These are phyloP conservation scores for Podila epigama DNA, from an alignment of 192 early-diverging fungal species.

Conservation along the genomic window DNA sequence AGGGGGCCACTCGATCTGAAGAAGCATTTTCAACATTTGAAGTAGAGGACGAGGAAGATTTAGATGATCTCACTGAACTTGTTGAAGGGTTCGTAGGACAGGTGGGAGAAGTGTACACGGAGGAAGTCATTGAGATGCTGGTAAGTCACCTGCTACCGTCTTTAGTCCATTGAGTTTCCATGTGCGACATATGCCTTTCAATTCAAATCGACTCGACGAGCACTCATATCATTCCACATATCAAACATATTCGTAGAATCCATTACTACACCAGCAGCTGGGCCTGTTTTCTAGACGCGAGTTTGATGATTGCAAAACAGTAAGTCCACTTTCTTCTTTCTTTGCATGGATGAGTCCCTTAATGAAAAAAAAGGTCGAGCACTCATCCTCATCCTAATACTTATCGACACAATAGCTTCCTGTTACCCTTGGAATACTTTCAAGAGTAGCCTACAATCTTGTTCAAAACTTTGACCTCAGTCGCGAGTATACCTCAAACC, in stretches of 20 bases:
- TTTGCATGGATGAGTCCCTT: not conserved
- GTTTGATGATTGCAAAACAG: conserved; percentile 41
- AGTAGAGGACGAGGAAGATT: conserved; percentile 42
- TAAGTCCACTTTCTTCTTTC: not conserved
- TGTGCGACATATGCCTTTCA: not conserved
- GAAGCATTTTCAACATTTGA: conserved; percentile 46
- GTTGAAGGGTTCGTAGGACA: conserved; percentile 43
- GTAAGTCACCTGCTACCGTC: no score
- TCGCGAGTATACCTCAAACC: conserved; percentile 31
- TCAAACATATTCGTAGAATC: no score
- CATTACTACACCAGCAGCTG: conserved; percentile 34
- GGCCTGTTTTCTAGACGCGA: conserved; percentile 20
- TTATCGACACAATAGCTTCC: conserved; percentile 17
- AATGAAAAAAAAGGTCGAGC: not conserved
- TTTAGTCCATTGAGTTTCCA: no score
- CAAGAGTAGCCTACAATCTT: conserved; percentile 29
- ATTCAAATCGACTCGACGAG: no score
- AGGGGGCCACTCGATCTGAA: conserved; percentile 35
- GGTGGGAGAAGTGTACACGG: conserved; percentile 37
- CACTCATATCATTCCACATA: no score
- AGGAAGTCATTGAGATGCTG: conserved; percentile 46
- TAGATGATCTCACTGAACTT: conserved; percentile 32
- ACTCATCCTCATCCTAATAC: not conserved
- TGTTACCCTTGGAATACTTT: conserved; percentile 35
- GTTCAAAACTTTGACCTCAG: conserved; percentile 33